Percentiles rank a stretch among this genome's conserved stretches.
phyloP scores from a whole-genome alignment of 2,329 filamentous ascomycete species.

The Talaromyces amestolkiae region DNA sequence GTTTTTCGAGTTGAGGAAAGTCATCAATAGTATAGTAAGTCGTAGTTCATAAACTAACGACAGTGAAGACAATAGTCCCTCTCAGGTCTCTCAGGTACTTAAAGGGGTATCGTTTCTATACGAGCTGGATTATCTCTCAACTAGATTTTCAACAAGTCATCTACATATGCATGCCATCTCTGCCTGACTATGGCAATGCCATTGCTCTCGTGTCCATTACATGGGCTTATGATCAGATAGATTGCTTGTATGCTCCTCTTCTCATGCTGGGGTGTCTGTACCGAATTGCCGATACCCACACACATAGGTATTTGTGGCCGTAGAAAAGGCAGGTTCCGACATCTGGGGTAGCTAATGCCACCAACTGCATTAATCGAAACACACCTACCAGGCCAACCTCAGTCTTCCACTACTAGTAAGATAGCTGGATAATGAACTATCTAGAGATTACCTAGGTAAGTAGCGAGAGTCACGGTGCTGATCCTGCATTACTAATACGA shows the following conservation, averaged over 20 bases:
- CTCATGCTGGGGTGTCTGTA: neutral
- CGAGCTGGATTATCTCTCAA: too few species aligned
- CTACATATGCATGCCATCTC: neutral
- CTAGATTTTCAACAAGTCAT: neutral
- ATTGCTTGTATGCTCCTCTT: neutral
- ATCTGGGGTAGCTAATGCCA: too few species aligned
- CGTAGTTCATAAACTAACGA: too few species aligned
- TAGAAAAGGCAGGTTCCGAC: too few species aligned
- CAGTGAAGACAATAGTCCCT: too few species aligned
- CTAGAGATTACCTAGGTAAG: neutral
- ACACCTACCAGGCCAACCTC: too few species aligned
- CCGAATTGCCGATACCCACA: neutral
- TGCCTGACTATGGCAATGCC: neutral
- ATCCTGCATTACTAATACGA: conserved; percentile 1
- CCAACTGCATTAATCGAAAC: too few species aligned
- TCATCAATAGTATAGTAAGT: neutral
- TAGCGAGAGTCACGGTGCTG: neutral
- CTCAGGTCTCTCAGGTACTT: too few species aligned
- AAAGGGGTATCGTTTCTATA: too few species aligned
- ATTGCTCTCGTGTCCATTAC: neutral
- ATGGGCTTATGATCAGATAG: neutral
- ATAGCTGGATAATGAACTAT: neutral
- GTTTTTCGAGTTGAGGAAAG: neutral
- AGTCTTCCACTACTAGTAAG: neutral
- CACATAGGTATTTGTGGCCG: neutral